Evolutionary conservation across 352 stramenopile genomes (phyloP), one percentile per base, ranked within the genome.

Genomic region (Phytophthora sp.): DNA sequence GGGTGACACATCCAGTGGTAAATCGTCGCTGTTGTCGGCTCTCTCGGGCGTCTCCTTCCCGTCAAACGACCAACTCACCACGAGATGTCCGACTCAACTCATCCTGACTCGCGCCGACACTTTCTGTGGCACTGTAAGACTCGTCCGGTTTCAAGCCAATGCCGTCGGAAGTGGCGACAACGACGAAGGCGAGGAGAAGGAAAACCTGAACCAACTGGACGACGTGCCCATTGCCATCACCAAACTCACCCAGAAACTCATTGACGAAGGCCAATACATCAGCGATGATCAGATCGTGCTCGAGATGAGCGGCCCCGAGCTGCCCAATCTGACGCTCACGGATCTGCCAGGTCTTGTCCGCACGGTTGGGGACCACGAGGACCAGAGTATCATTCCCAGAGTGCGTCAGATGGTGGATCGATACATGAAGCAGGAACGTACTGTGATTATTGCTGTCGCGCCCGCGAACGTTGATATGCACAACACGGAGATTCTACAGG

Each of bases 1-100:
- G 82, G 90, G 92, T 13, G 89, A 97, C 66, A 96, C 89, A 16
- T 94, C 79, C 26, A 96, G 83, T 70, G 90, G 89, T 20, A 97
- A 97, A 58, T 94, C 82, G 36, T 94, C 86, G n/a, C 76, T 96
- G 8, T 63, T 97, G 2, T 92, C 94, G 20, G 83, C 89, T 21
- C 71, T 97, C 11, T 94, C 80, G 9, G 85, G 86, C 7, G 66
- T 96, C 16, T 78, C 85, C 27, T 97, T 96, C 69, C 88, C 90
- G 33, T 88, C 86, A 13, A 87, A 82, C 7, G 79, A 82, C 46
- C 78, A 90, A 51, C 73, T 95, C 38, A 93, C 87, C 13, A 97
- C 86, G 39, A 82, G 86, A 39, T 96, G 89, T 45, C 89, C 87
- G 4, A 89, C 88, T 18, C 82, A 90, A 42, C 69, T 95, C 20